A percentile compares a stretch with the other conserved stretches of the same genome.
phyloP scores from a whole-genome alignment of 805 yeast species.

The Spathaspora arborariae region DNA sequence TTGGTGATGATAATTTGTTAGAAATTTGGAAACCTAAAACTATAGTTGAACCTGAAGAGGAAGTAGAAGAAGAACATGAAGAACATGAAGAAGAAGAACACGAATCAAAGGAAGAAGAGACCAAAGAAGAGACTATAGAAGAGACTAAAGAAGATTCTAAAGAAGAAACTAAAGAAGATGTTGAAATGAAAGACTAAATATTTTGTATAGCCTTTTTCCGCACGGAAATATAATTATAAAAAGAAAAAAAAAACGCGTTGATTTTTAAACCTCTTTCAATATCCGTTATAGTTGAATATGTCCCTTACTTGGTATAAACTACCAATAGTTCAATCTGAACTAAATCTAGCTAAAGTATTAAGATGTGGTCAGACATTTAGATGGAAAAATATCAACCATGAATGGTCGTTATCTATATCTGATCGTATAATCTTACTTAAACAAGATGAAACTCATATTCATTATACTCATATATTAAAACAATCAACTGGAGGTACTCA shows the following conservation, averaged over 20 bases:
- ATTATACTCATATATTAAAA: conserved; percentile 44
- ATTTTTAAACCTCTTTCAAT: no score
- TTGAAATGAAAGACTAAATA: conserved; percentile 3
- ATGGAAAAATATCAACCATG: conserved; percentile 62
- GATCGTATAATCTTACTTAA: conserved; percentile 61
- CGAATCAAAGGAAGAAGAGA: neutral
- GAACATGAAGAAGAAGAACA: neutral
- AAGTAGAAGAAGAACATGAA: conserved; percentile 4
- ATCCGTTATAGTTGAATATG: no score
- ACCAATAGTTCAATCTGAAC: conserved; percentile 35
- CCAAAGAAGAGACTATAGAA: neutral
- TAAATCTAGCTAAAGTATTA: conserved; percentile 60
- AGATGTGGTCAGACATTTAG: conserved; percentile 85
- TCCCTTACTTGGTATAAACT: conserved; percentile 22
- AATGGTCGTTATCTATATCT: conserved; percentile 63
- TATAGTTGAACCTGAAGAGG: conserved; percentile 32
- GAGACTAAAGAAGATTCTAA: neutral
- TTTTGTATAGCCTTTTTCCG: no score
- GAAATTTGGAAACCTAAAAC: conserved; percentile 74
- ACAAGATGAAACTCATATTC: conserved; percentile 51
- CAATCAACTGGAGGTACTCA: neutral
- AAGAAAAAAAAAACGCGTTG: conserved; percentile 14
- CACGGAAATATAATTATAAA: no score
- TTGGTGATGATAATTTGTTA: conserved; percentile 71
- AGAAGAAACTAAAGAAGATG: conserved; percentile 6